Base-by-base conservation (phyloP, 345 rosid genomes). In the Acer saccharum region DNA sequence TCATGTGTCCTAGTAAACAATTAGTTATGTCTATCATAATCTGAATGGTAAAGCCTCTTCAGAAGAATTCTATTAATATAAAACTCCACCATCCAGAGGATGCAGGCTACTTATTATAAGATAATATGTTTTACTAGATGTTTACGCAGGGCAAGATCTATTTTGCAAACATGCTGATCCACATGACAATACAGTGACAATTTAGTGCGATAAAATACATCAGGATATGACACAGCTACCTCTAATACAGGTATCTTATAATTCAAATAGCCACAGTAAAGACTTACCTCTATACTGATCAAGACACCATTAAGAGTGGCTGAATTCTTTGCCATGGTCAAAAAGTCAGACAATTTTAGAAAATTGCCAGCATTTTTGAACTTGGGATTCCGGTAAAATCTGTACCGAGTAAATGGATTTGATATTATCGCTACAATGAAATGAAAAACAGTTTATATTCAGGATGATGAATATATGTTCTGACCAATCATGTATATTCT, bases 211-310 rank as follows among this genome's bases (percentile, higher is more conserved):
- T 3, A 10, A 17, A 4, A 65, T 32, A 52, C 64, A 54, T 75
- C 50, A 13, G 4, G 61, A 13, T 23, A 39, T 41, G 29, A 46
- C 23, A 25, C 1, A 55, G 46, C 68, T 4, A 81, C 65, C 2
- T 35, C 60, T 44, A 23, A 61, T 17, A 55, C 50, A 71, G 75
- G 35, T 23, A 25, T 14, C 25, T 2, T 23, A 18, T 10, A 10
- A 10, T 64, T n/a, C 44, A 41, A 43, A 43, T 43, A 7, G 46
- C 77, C 77, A 74, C 14, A 29, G 62, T 10, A 21, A 80, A 78
- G 10, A 82, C 88, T 84, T 77, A 96, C 99, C 95, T 94, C 98
- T 68, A 94, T 88, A 82, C 88, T 79, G 79, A 96, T 88, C 85
- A 92, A 86, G 84, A 96, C 87, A 68, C 98, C 95, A 9, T 88